These are phyloP conservation scores for Nelumbo lutea DNA, from an alignment of 164 flowering plant species.

Conservation along the genomic window DNA sequence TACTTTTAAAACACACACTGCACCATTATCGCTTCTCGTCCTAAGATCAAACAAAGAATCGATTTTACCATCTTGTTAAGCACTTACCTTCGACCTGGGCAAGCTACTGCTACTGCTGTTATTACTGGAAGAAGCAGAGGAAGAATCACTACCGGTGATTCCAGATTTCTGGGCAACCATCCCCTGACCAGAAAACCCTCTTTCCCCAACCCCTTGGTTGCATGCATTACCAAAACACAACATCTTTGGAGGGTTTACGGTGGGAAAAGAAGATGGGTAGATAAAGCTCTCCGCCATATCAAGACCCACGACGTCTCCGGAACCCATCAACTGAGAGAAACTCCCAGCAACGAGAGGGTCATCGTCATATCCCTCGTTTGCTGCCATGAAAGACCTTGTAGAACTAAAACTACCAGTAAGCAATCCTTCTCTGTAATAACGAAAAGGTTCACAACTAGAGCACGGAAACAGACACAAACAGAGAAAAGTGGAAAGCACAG, in stretches of 20 bases:
- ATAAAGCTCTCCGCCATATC: slow-evolving; percentile 17
- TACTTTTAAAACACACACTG: too few species aligned
- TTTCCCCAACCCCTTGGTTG: slow-evolving; percentile 9
- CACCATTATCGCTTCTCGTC: not conserved
- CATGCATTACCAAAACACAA: slow-evolving; percentile 47
- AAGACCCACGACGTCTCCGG: slow-evolving; percentile 23
- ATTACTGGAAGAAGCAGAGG: slow-evolving; percentile 40
- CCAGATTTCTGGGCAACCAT: slow-evolving; percentile 27
- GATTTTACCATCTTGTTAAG: not conserved
- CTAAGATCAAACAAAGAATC: not conserved
- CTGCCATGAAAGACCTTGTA: slow-evolving; percentile 28
- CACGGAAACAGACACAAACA: too few species aligned
- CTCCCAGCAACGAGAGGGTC: slow-evolving; percentile 21
- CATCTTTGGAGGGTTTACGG: slow-evolving; percentile 38
- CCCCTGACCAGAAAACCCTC: slow-evolving; percentile 2
- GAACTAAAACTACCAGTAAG: not conserved
- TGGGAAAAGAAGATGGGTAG: slow-evolving; percentile 22
- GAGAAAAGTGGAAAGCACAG: too few species aligned
- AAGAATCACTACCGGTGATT: slow-evolving; percentile 40
- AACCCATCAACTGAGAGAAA: slow-evolving; percentile 43
- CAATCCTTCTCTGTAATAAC: too few species aligned
- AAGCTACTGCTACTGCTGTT: slow-evolving; percentile 18
- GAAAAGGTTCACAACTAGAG: too few species aligned
- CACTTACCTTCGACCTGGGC: slow-evolving; percentile 31
- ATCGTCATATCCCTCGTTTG: slow-evolving; percentile 20